These are phyloP conservation scores for Heterobasidion annosum DNA, from an alignment of 1,284 basidiomycete genomes.

Conservation along the genomic window DNA sequence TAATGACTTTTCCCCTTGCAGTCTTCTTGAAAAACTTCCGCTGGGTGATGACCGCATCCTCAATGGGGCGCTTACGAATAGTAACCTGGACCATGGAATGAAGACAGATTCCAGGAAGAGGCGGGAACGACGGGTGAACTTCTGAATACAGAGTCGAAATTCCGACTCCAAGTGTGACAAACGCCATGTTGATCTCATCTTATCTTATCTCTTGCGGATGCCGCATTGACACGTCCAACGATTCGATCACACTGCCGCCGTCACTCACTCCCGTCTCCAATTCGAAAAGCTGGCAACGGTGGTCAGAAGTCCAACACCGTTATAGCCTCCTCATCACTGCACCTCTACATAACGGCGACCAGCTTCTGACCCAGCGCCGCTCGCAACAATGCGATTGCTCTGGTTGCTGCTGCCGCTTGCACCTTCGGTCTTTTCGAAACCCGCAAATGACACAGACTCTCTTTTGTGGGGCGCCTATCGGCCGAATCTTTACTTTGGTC, in stretches of 20 bases:
- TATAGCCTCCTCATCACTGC: too few relatives aligned
- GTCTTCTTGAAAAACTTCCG: constrained; percentile 95
- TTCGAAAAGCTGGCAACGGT: neutral
- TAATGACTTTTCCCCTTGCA: constrained; percentile 87
- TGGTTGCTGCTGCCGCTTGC: constrained; percentile 21
- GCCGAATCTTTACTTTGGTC: constrained; percentile 89
- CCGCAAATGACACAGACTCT: constrained; percentile 42
- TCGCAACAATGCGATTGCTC: constrained; percentile 19
- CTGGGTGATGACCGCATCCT: constrained; percentile 72
- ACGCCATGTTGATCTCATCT: constrained; percentile 1
- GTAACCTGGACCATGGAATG: constrained; percentile 52
- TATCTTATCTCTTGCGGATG: constrained; percentile 3
- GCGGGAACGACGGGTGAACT: neutral
- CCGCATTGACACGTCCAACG: neutral
- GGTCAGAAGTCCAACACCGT: neutral
- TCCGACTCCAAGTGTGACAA: too few relatives aligned
- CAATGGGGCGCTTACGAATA: constrained; percentile 66
- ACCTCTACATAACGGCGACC: neutral
- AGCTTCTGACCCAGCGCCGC: neutral
- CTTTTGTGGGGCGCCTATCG: constrained; percentile 89
- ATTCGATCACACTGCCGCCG: neutral
- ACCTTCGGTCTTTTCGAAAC: constrained; percentile 15
- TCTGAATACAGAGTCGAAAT: neutral
- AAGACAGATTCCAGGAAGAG: neutral
- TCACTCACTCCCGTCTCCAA: neutral